Evolutionary conservation across 129 eudicot species (phyloP), one percentile per base, ranked within the genome.

Genomic region (Mikania micrantha): DNA sequence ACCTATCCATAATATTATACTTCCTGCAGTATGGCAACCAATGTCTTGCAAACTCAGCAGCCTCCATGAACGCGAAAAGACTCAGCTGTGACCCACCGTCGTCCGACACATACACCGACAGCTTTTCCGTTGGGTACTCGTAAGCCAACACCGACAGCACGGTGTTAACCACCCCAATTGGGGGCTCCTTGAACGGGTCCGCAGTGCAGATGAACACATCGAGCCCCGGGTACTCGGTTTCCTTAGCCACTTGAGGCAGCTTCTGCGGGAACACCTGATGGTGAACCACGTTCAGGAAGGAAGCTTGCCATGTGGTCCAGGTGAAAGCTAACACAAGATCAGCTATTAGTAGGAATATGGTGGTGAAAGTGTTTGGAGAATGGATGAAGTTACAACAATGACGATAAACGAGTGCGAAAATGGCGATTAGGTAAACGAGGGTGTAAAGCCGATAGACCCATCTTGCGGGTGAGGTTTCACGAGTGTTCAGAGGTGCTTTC

Each of bases 151-250:
- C 92, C 5, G 99, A 89, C 62, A 94, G 71, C 4, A 86, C 93
- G 53, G 99, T 94, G 91, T 89, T 94, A 5, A 89, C 92, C 8
- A 82, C 88, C 28, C 65, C 66, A 32, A 85, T 54, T 0, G 99
- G 95, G 1, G 97, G 99, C 76, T 94, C 99, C 40, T 83, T 86
- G 31, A 72, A 74, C 0, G 99, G 96, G 39, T 94, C 99, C 4
- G 99, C 97, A 6, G 99, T 94, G 72, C 92, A 84, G 38, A 94
- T 71, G 42, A 89, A 82, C 31, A 94, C 70, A 68, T 93, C 99
- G 38, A 87, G 12, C 0, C 70, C 77, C 35, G 96, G 98, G 53
- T 79, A 82, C 15, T 83, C 88, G 15, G 36, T 50, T 31, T 71
- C 36, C 4, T 10, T 32, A 0, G 67, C 10, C 20, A 71, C 64